Evolutionary conservation across 352 stramenopile genomes (phyloP).

Genomic region (Phytophthora syringae): DNA sequence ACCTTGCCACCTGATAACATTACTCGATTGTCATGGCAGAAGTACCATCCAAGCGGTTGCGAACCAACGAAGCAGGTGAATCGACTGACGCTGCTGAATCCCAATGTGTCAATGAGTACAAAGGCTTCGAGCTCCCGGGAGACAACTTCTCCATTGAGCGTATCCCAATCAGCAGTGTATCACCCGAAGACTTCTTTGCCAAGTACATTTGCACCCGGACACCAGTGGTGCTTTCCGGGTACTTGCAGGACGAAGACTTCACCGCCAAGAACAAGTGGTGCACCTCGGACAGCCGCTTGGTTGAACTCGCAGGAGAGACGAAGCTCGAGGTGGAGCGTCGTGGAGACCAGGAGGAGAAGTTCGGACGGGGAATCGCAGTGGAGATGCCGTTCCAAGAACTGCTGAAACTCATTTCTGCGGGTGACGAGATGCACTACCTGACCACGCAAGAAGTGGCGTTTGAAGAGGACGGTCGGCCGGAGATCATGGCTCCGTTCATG

Average conservation of each 20-base stretch:
- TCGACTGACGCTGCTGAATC: slow-evolving; percentile 18
- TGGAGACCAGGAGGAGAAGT: slow-evolving; percentile 67
- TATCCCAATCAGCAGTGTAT: slow-evolving; percentile 58
- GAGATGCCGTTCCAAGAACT: slow-evolving; percentile 84
- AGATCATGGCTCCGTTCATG: slow-evolving; percentile 89
- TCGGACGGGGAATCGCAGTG: slow-evolving; percentile 87
- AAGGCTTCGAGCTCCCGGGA: slow-evolving; percentile 54
- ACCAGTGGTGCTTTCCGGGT: slow-evolving; percentile 79
- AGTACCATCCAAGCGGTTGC: slow-evolving; percentile 48
- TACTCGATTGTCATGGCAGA: slow-evolving; percentile 11
- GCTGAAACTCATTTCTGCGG: slow-evolving; percentile 66
- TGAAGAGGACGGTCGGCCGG: slow-evolving; percentile 75
- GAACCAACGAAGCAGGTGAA: slow-evolving; percentile 35
- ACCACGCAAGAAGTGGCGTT: slow-evolving; percentile 91
- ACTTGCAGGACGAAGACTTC: slow-evolving; percentile 65
- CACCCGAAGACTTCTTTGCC: slow-evolving; percentile 78
- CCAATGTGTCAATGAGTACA: slow-evolving; percentile 62
- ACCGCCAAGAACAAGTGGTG: slow-evolving; percentile 72
- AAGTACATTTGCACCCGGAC: slow-evolving; percentile 80
- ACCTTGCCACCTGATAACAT: slow-evolving; percentile 29
- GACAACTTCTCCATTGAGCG: slow-evolving; percentile 57
- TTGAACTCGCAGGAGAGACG: slow-evolving; percentile 63
- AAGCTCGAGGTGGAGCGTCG: slow-evolving; percentile 85
- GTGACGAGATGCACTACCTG: slow-evolving; percentile 87
- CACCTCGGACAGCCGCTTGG: slow-evolving; percentile 66